phyloP scores from a whole-genome alignment of 2,329 filamentous ascomycete genomes.

The Claviceps spartinae region DNA sequence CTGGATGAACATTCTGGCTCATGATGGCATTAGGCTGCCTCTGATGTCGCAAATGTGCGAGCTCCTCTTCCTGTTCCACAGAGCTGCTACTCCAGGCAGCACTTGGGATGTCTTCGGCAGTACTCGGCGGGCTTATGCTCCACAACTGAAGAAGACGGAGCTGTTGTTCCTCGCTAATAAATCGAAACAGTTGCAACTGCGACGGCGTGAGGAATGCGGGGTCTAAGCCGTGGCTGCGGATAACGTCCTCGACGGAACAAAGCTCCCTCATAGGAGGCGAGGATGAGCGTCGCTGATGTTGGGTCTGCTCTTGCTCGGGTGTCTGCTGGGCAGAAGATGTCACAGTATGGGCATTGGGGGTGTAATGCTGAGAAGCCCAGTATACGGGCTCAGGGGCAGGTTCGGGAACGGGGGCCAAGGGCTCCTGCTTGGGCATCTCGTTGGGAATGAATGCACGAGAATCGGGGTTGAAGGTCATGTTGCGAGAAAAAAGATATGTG shows the following conservation, averaged over 20 bases:
- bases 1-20: constrained; percentile 40
- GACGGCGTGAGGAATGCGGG: constrained; percentile 54
- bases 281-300: constrained; percentile 30
- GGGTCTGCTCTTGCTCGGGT: constrained; percentile 13
- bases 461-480: constrained; percentile 50
- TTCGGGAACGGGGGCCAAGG: constrained; percentile 13
- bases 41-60: constrained; percentile 47
- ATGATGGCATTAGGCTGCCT: constrained; percentile 30
- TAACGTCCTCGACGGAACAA: constrained; percentile 40
- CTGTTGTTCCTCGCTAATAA: constrained; percentile 59
- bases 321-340: constrained; percentile 21
- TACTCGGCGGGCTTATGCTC: constrained; percentile 63
- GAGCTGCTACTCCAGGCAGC: constrained; percentile 40
- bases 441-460: constrained; percentile 12
- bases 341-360: constrained; percentile 55
- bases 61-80: constrained; percentile 42
- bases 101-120: constrained; percentile 37
- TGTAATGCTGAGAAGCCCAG: constrained; percentile 70
- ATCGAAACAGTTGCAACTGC: constrained; percentile 66
- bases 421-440: constrained; percentile 18
- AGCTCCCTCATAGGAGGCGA: constrained; percentile 36
- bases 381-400: constrained; percentile 38
- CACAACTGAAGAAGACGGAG: constrained; percentile 69
- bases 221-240: constrained; percentile 57
- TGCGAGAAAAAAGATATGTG: constrained; percentile 62